Conservation (phyloP, 2,329 filamentous ascomycete genomes). For the Cryoendolithus antarcticus region DNA sequence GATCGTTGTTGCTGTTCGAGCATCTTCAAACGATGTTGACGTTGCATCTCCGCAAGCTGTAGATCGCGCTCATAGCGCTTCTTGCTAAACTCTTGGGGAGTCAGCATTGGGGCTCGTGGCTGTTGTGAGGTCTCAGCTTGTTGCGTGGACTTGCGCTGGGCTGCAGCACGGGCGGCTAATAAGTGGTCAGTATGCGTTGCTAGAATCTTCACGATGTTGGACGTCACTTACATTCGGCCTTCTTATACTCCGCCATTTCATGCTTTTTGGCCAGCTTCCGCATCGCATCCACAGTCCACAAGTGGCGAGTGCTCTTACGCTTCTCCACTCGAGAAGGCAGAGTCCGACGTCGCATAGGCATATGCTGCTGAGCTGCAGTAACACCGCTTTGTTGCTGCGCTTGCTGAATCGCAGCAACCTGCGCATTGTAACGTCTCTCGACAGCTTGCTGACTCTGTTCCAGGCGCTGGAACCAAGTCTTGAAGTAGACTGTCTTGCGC, state of each 20-base stretch:
- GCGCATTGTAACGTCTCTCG: slow-evolving; percentile 43
- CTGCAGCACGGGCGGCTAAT: slow-evolving; percentile 45
- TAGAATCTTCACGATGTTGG: slow-evolving; percentile 66
- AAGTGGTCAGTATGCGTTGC: slow-evolving; percentile 13
- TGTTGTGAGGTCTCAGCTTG: slow-evolving; percentile 16
- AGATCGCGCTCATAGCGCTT: slow-evolving; percentile 81
- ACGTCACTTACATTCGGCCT: slow-evolving; percentile 60
- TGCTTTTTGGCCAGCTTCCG: slow-evolving; percentile 89
- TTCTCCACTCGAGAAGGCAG: slow-evolving; percentile 77
- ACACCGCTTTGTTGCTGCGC: slow-evolving; percentile 32
- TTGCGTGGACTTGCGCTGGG: slow-evolving; percentile 56
- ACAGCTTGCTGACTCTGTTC: slow-evolving; percentile 51
- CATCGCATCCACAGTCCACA: slow-evolving; percentile 88
- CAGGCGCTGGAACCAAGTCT: slow-evolving; percentile 52
- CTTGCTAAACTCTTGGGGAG: slow-evolving; percentile 80
- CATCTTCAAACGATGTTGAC: slow-evolving; percentile 53
- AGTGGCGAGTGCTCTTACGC: slow-evolving; percentile 70
- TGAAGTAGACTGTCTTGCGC: slow-evolving; percentile 92
- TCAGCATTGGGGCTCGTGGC: slow-evolving; percentile 42
- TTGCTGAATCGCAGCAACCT: slow-evolving; percentile 41
- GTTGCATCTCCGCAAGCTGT: slow-evolving; percentile 44
- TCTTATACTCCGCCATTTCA: slow-evolving; percentile 73
- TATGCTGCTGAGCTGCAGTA: slow-evolving; percentile 29
- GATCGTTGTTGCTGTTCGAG: slow-evolving; percentile 33
- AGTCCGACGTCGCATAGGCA: slow-evolving; percentile 54